Evolutionary conservation across 805 yeast genomes (phyloP).

Genomic region (Jamesozyma rosinii): DNA sequence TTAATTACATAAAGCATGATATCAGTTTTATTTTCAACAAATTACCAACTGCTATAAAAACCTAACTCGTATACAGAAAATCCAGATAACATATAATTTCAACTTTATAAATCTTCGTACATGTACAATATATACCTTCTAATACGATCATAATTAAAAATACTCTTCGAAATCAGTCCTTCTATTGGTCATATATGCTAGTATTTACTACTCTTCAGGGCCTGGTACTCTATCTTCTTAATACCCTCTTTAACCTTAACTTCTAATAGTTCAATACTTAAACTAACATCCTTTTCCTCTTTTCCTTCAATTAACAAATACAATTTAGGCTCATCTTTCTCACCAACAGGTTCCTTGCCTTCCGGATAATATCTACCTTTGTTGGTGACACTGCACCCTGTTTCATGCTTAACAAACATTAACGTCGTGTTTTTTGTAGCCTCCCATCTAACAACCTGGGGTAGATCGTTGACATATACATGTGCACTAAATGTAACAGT

Average conservation of each 20-base stretch:
- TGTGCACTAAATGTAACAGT: slow-evolving; percentile 51
- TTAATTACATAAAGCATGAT: not conserved
- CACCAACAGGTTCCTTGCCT: slow-evolving; percentile 44
- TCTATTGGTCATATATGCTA: too few relatives aligned
- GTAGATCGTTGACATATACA: slow-evolving; percentile 73
- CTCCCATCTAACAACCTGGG: slow-evolving; percentile 71
- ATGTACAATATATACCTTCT: not conserved
- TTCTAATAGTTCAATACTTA: slow-evolving; percentile 51
- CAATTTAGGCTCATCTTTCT: slow-evolving; percentile 60
- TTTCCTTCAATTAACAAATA: slow-evolving; percentile 72
- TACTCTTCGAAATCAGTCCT: too few relatives aligned
- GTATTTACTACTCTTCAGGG: slow-evolving; percentile 41
- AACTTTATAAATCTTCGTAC: not conserved
- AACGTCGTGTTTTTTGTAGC: slow-evolving; percentile 61
- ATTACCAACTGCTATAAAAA: not conserved
- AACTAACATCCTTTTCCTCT: slow-evolving; percentile 46
- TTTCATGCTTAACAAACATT: slow-evolving; percentile 54
- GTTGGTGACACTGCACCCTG: slow-evolving; percentile 68
- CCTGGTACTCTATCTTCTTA: slow-evolving; percentile 39
- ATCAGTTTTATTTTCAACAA: not conserved
- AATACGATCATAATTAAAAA: not conserved
- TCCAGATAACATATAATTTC: not conserved
- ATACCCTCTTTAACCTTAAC: slow-evolving; percentile 49
- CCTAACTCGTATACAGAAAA: not conserved
- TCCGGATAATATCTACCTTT: slow-evolving; percentile 70